These are phyloP conservation scores for Globisporangium viniferum DNA, from an alignment of 352 stramenopile species.

Conservation along the genomic window DNA sequence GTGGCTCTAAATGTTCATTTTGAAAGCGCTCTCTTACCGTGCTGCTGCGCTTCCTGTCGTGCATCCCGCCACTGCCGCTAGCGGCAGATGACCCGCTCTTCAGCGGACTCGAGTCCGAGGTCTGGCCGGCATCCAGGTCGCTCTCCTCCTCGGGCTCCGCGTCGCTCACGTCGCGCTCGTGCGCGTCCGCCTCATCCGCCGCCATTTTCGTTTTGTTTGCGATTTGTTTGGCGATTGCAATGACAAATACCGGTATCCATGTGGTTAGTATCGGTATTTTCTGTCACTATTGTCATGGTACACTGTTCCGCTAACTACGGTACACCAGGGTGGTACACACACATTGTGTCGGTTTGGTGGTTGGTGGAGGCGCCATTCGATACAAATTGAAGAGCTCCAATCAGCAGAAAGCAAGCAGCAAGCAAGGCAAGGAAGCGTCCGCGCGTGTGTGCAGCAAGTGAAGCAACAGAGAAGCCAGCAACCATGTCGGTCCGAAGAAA, in stretches of 20 bases:
- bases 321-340: not conserved
- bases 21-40: not conserved
- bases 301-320: not conserved
- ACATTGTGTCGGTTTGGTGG: not conserved
- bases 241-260: not conserved
- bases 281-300: not conserved
- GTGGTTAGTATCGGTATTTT: not conserved
- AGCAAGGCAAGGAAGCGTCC: not conserved
- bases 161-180: conserved; percentile 5
- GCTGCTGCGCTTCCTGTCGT: conserved; percentile 16
- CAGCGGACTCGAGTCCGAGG: conserved; percentile 14
- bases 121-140: conserved; percentile 7
- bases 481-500: conserved; percentile 91
- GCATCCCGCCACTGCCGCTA: not conserved
- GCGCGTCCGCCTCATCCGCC: not conserved
- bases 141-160: conserved; percentile 16
- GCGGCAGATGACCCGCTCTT: conserved; percentile 8
- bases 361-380: conserved; percentile 6
- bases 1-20: not conserved
- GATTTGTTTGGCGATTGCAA: not conserved
- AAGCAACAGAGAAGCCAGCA: not conserved
- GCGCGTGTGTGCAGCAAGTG: not conserved
- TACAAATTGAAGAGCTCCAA: conserved; percentile 9
- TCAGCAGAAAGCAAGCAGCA: not conserved
- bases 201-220: conserved; percentile 9